Percentiles rank a stretch among this genome's conserved stretches.
Evolutionary conservation across 257 asterid species (phyloP).

Genomic region (Solanum ossicruentum): DNA sequence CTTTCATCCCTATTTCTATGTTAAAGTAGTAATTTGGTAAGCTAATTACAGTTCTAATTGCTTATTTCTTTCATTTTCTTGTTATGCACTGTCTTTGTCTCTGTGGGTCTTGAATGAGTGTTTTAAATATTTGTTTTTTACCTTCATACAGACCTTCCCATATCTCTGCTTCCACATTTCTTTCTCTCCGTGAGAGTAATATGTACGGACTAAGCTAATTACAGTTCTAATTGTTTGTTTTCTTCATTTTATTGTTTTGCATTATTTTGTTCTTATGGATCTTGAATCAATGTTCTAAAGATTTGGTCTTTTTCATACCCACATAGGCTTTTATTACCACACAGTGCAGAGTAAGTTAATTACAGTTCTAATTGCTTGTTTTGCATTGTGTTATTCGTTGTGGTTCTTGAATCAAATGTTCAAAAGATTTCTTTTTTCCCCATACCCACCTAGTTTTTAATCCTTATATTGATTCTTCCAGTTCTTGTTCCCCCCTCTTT

Average conservation of each 20-base stretch:
- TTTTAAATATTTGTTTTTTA: neutral
- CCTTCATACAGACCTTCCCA: too few relatives aligned
- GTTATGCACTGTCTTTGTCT: neutral
- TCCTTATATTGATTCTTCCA: too few relatives aligned
- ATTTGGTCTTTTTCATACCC: neutral
- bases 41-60: neutral
- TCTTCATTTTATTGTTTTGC: neutral
- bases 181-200: neutral
- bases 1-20: neutral
- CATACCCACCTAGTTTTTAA: neutral
- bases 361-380: neutral
- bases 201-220: neutral
- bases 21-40: neutral
- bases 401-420: neutral
- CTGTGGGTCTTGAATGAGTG: neutral
- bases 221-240: neutral
- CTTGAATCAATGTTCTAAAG: neutral
- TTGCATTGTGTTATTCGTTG: neutral
- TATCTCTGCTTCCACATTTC: too few relatives aligned
- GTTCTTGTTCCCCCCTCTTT: neutral
- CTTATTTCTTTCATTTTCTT: neutral
- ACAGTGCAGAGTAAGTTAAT: neutral
- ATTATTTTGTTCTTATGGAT: neutral
- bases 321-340: neutral
- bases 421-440: neutral